Evolutionary conservation across 2,329 filamentous ascomycete species (phyloP), one percentile per base, ranked within the genome.

Genomic region (Sporothrix globosa): DNA sequence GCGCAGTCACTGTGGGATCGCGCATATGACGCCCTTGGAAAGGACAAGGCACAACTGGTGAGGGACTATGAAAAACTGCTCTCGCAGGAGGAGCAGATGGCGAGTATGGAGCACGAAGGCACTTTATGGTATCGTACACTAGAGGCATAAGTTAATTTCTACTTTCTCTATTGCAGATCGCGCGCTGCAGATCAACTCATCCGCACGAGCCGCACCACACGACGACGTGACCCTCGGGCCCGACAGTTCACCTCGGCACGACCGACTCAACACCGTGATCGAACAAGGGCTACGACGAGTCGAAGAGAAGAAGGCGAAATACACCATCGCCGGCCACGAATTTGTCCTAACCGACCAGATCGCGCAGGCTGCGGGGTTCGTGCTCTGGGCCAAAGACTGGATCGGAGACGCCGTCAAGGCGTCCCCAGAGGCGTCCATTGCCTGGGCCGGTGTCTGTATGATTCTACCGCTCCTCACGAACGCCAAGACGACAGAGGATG

Each of bases 361-460:
- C n/a, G 71, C 72, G 14, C 48, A 76, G 7, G 74, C 72, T 3
- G 74, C 74, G 5, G 17, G 69, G 0, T 48, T 76, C 4, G 69
- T 76, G 2, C 41, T 74, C 56, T 70, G 73, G 70, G 72, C 73
- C 14, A 77, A 79, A 63, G 63, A 65, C 54, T 74, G 71, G 52
- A 73, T 79, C 39, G 67, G 68, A 10, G 70, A 76, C 9, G 78
- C 76, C n/a, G 75, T 77, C 60, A 76, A 77, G 68, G 75, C 60
- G 13, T 77, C 76, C 1, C 77, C 78, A 1, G 73, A 77, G 61
- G 79, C 77, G 21, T 79, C 78, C 6, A 67, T 79, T 9, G 76
- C 71, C 2, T 78, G 76, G 77, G 76, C 76, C 3, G 81, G 81
- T 73, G 77, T 82, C 72, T 79, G 75, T 72, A 66, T 80, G 21